Base-by-base conservation (phyloP, 495 filamentous ascomycete genomes). In the Aspergillus haitiensis region DNA sequence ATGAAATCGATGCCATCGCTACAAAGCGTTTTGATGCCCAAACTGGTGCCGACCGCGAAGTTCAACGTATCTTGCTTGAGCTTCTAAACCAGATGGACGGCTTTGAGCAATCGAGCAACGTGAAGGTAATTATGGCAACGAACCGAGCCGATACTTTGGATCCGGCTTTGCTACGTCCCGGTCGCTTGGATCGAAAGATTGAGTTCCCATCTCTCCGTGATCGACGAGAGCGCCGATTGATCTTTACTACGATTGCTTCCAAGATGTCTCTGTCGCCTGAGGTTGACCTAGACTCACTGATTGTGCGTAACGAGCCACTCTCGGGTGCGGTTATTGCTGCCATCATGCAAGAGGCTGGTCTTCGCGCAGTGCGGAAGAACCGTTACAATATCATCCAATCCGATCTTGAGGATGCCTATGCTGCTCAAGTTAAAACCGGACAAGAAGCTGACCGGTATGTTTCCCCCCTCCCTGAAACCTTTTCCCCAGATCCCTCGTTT, bases 121-220 rank as follows among this genome's bases (percentile, higher is more conserved):
- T 98, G 72, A 98, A 98, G 77, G 94, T 98, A 68, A 98, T 98
- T 79, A 98, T 98, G 94, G 94, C 94, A 57, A 98, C 94, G 62
- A 98, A 98, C 78, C 86, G 94, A 65, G 95, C 94, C 50, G 94
- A 98, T 68, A 98, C 95, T 12, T 81, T 98, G 52, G 94, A 98
- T 70, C 94, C 94, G 5, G 94, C 94, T 11, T 77, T 98, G 64
- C 84, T 98, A 48, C 90, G 94, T 59, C 94, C 94, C 16, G 94
- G 94, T 58, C 92, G 94, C 75, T 82, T 98, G 57, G 94, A 98
- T 74, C 84, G 94, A 64, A 98, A 98, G 82, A 98, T 98, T 64
- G 94, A 98, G 74, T 98, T 98, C 77, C 94, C 94, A 10, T 88
- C 81, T 35, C 82, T 98, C 52, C 84, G 91, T 61, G 94, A 98